phyloP scores from a whole-genome alignment of 768 basidiomycete species.

The Boletus pseudo-olivaceus region DNA sequence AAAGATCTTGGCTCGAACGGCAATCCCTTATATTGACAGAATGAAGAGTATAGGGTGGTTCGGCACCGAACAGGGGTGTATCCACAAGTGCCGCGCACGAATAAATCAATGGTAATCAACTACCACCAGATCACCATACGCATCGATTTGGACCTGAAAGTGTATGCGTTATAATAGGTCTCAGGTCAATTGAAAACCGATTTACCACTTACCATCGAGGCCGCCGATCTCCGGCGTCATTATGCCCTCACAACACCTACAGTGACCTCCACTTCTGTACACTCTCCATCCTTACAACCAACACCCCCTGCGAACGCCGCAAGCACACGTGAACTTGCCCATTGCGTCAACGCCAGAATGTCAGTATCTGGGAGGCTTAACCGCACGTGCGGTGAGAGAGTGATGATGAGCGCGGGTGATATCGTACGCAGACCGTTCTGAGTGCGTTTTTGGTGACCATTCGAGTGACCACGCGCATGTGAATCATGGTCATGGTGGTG shows the following conservation, averaged over 20 bases:
- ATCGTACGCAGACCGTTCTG: slow-evolving; percentile 2
- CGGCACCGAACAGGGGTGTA: slow-evolving; percentile 10
- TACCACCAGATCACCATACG: slow-evolving; percentile 2
- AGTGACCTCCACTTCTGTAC: slow-evolving; percentile 59
- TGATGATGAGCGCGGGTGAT: slow-evolving; percentile 59
- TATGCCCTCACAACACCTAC: slow-evolving; percentile 69
- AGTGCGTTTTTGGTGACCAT: slow-evolving; percentile 5
- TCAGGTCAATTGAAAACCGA: not conserved
- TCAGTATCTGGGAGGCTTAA: slow-evolving; percentile 66
- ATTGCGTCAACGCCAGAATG: slow-evolving; percentile 66
- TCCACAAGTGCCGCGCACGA: slow-evolving; percentile 6
- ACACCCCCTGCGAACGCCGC: slow-evolving; percentile 44
- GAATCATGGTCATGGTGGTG: slow-evolving; percentile 8
- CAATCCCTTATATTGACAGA: slow-evolving; percentile 9
- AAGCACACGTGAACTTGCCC: slow-evolving; percentile 69
- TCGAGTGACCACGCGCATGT: not conserved
- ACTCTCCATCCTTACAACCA: slow-evolving; percentile 25
- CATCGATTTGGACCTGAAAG: not conserved
- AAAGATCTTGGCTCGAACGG: not conserved
- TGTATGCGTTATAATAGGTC: not conserved
- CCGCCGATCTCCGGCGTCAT: slow-evolving; percentile 1
- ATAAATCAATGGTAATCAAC: slow-evolving; percentile 6
- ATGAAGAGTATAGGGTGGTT: not conserved
- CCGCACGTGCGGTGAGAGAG: slow-evolving; percentile 75
- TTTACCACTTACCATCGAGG: slow-evolving; percentile 8